Conservation (phyloP, 1,139 yeast genomes). For the Pichia sp. region DNA sequence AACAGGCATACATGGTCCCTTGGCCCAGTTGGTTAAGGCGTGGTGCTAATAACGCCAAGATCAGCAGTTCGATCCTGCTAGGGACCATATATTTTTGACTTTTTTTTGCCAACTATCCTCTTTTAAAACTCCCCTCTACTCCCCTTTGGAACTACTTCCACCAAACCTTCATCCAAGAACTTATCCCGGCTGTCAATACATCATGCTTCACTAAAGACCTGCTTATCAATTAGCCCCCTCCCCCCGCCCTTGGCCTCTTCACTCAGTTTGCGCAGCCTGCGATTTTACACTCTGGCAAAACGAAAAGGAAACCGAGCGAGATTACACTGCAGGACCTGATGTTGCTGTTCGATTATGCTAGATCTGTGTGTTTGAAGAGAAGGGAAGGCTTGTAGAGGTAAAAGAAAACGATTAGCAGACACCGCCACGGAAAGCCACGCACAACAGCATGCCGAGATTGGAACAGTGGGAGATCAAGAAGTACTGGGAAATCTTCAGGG, state of each 20-base stretch:
- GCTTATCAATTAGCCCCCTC: not conserved
- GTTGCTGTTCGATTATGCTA: not conserved
- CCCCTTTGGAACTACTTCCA: not conserved
- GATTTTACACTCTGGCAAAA: not conserved
- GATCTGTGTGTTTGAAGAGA: not conserved
- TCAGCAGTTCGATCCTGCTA: conserved; percentile 58
- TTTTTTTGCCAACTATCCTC: not conserved
- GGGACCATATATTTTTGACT: conserved; percentile 48
- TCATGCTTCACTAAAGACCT: not conserved
- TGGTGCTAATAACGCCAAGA: conserved; percentile 74
- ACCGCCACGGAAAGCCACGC: not conserved
- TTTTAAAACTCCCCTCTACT: not conserved
- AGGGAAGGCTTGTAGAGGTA: not conserved
- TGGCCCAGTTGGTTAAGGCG: conserved; percentile 93
- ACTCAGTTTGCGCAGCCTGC: not conserved
- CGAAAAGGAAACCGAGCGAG: not conserved
- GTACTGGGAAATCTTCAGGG: conserved; percentile 95
- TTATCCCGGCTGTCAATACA: too few species aligned
- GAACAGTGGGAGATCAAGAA: conserved; percentile 95
- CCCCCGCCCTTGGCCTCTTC: not conserved
- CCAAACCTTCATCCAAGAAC: too few species aligned
- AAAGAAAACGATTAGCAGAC: not conserved
- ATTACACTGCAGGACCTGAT: not conserved
- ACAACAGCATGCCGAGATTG: conserved; percentile 48
- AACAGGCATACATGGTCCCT: conserved; percentile 50